Evolutionary conservation across 2,329 filamentous ascomycete species (phyloP).

Genomic region (Cladobotryum mycophilum): DNA sequence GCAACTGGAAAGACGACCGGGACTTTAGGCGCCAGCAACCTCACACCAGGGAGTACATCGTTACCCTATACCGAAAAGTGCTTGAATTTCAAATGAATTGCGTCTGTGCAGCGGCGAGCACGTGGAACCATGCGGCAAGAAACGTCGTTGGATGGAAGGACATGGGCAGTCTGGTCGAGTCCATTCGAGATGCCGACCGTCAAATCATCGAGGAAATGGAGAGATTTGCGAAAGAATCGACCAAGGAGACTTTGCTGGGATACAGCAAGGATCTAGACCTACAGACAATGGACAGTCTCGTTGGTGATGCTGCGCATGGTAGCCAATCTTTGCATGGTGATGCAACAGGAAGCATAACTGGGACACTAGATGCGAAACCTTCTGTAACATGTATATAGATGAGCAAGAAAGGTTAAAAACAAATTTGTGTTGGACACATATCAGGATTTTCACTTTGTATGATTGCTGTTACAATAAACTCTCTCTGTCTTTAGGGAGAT

Average conservation of each 20-base stretch:
- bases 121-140: conserved; percentile 31
- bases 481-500: no score
- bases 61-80: conserved; percentile 25
- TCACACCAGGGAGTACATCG: conserved; percentile 18
- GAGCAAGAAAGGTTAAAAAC: neutral
- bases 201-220: conserved; percentile 19
- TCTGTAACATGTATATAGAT: neutral
- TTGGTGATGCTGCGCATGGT: no score
- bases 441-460: no score
- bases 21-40: conserved; percentile 19
- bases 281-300: neutral
- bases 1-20: conserved; percentile 19
- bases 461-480: no score
- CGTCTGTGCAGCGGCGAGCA: conserved; percentile 31
- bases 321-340: neutral
- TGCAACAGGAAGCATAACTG: neutral
- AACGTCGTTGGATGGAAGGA: conserved; percentile 31
- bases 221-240: conserved; percentile 14
- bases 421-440: no score
- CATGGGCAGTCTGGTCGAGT: conserved; percentile 21
- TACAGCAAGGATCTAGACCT: conserved; percentile 13
- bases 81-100: conserved; percentile 36
- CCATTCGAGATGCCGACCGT: conserved; percentile 22
- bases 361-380: neutral
- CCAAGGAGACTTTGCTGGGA: conserved; percentile 13